Percentiles rank a stretch among this genome's conserved stretches.
Evolutionary conservation across 371 early-diverging fungal species (phyloP).

Genomic region (Syncephalastrum sp.): DNA sequence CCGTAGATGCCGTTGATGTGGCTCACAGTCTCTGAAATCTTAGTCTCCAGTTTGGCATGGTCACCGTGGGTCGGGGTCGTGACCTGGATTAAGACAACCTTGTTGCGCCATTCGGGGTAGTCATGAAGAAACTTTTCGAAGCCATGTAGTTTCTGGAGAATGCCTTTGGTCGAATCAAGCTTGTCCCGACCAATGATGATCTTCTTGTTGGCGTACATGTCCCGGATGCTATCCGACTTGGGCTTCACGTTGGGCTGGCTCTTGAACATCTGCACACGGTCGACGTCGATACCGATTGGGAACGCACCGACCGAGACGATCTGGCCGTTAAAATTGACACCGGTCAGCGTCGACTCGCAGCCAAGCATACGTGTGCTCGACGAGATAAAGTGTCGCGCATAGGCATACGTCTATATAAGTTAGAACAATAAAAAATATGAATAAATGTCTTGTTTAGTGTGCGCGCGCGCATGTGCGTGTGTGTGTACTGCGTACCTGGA

Average conservation of each 20-base stretch:
- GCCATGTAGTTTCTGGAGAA: slow-evolving; percentile 94
- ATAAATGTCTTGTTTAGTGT: slow-evolving; percentile 4
- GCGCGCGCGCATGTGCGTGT: no score
- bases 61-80: slow-evolving; percentile 33
- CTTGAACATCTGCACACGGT: slow-evolving; percentile 47
- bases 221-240: slow-evolving; percentile 77
- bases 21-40: slow-evolving; percentile 88
- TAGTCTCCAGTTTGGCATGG: slow-evolving; percentile 68
- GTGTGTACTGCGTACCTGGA: slow-evolving; percentile 60
- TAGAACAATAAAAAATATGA: slow-evolving; percentile 21
- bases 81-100: slow-evolving; percentile 88
- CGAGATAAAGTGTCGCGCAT: slow-evolving; percentile 96
- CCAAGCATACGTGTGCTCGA: slow-evolving; percentile 93
- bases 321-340: slow-evolving; percentile 76
- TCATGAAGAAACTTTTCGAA: slow-evolving; percentile 89
- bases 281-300: slow-evolving; percentile 97
- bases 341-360: slow-evolving; percentile 83
- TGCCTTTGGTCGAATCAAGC: slow-evolving; percentile 97
- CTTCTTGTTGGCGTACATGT: slow-evolving; percentile 88
- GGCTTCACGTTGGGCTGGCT: slow-evolving; percentile 61
- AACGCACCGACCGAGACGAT: slow-evolving; percentile 86
- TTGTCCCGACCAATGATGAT: slow-evolving; percentile 99
- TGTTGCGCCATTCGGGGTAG: slow-evolving; percentile 90
- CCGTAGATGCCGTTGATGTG: slow-evolving; percentile 96
- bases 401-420: slow-evolving; percentile 79